Evolutionary conservation across 2,329 filamentous ascomycete species (phyloP), one percentile per base, ranked within the genome.

Genomic region (Stenocarpella maydis): DNA sequence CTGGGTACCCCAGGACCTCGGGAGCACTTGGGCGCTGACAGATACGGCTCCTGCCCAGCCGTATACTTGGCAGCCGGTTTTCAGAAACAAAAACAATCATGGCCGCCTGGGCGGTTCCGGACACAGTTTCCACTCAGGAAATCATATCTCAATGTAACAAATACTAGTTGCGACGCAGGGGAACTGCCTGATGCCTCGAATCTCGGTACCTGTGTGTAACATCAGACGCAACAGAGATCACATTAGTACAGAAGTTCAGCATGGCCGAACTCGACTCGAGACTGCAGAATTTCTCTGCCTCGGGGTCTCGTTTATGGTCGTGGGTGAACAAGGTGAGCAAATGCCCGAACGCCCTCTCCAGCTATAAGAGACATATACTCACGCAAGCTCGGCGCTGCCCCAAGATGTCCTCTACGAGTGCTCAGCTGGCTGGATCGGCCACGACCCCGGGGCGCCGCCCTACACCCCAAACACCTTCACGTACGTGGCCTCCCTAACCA

Each of bases 401-500:
- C 6, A 41, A 82, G 80, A 75, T 4, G 65, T 77, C 49, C 55
- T 83, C 19, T 83, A 80, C 71, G 74, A 75, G 31, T 79, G 78
- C 50, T 74, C 79, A 0, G 77, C 80, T 2, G 82, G 82, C 6
- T 78, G 80, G 8, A 76, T 76, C 43, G 76, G 73, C 47, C 72
- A 81, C n/a, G 71, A 77, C 19, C 26, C 63, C 2, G 65, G 71
- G 26, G 77, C 82, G 1, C 68, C 73, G 0, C 68, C 72, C 0
- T 84, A 81, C 73, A 71, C 71, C 2, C 60, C 71, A 1, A 71
- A 77, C 47, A 76, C 81, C 1, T 78, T 83, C 53, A 76, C 77
- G 47, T 69, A 64, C 9, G 50, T 70, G 17, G 70, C 68, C 17
- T 84, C 82, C n/a, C 69, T 82, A 73, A 83, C 81, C 69, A 84